Percentiles rank a stretch among this genome's conserved stretches.
phyloP scores from a whole-genome alignment of 805 yeast species.

The Debaryomyces castellii region DNA sequence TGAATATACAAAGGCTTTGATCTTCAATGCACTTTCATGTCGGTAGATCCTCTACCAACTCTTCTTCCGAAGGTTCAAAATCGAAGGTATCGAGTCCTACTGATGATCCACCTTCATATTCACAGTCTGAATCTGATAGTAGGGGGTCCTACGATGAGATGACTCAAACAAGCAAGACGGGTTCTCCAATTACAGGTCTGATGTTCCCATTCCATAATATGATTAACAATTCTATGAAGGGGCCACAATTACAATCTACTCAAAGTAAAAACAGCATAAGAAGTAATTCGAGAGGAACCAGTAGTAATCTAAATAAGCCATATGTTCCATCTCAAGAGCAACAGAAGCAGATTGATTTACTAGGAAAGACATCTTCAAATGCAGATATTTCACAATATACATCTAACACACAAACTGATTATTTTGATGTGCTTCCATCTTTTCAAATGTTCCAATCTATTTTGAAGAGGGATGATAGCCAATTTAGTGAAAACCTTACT shows the following conservation, averaged over 20 bases:
- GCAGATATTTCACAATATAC: conserved; percentile 21
- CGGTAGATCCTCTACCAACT: not conserved
- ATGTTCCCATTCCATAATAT: not conserved
- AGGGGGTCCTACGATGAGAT: not conserved
- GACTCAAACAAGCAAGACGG: not conserved
- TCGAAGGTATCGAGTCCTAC: not conserved
- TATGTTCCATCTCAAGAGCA: conserved; percentile 35
- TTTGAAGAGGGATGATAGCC: conserved; percentile 40
- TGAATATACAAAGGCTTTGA: not conserved
- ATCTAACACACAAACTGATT: conserved; percentile 33
- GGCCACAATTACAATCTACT: not conserved
- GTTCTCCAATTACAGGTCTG: not conserved
- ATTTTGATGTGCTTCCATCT: conserved; percentile 63
- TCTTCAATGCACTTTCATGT: not conserved
- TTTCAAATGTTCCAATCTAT: conserved; percentile 65
- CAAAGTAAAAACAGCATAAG: not conserved
- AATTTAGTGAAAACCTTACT: conserved; percentile 33
- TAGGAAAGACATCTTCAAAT: conserved; percentile 11
- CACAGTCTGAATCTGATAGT: not conserved
- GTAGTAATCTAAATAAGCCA: conserved; percentile 15
- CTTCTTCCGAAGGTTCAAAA: not conserved
- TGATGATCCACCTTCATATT: conserved; percentile 6
- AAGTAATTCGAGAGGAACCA: not conserved
- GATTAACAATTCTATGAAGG: not conserved
- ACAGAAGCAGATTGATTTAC: conserved; percentile 33